Evolutionary conservation across 257 asterid genomes (phyloP).

Genomic region (Plantago elongata): DNA sequence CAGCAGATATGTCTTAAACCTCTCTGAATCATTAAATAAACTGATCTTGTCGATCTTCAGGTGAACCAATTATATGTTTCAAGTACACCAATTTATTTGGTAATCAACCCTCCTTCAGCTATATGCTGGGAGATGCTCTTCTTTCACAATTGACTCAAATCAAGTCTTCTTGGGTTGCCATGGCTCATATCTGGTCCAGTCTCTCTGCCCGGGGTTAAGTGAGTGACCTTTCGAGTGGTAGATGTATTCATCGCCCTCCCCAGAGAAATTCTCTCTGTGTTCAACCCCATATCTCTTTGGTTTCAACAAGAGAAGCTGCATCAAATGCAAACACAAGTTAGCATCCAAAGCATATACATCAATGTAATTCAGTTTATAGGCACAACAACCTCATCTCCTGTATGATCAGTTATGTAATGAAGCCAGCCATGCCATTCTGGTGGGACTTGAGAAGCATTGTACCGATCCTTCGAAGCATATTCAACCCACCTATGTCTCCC

Average conservation of each 20-base stretch:
- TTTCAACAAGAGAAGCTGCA: slow-evolving; percentile 85
- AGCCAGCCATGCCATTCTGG: slow-evolving; percentile 99
- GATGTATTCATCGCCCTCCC: slow-evolving; percentile 95
- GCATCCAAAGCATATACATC: slow-evolving; percentile 2
- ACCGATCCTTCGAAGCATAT: slow-evolving; percentile 87
- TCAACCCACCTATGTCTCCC: slow-evolving; percentile 99
- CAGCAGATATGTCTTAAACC: slow-evolving; percentile 6
- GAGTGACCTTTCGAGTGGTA: slow-evolving; percentile 96
- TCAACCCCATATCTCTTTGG: slow-evolving; percentile 87
- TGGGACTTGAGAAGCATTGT: slow-evolving; percentile 97
- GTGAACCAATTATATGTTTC: slow-evolving; percentile 9
- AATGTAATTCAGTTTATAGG: slow-evolving; percentile 4
- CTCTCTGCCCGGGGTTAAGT: slow-evolving; percentile 92
- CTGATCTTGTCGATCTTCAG: slow-evolving; percentile 5
- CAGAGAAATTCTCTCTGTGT: slow-evolving; percentile 89
- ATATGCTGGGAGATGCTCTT: slow-evolving; percentile 13
- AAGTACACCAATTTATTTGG: slow-evolving; percentile 33
- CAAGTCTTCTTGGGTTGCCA: slow-evolving; percentile 79
- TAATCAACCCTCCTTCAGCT: slow-evolving; percentile 22
- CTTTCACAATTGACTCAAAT: slow-evolving; percentile 25
- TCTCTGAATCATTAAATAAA: not conserved
- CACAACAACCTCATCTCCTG: slow-evolving; percentile 83
- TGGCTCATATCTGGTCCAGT: slow-evolving; percentile 87
- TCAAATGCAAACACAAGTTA: slow-evolving; percentile 9
- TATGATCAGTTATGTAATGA: slow-evolving; percentile 82